These are phyloP conservation scores for Ceratocystis alfenasii DNA, from an alignment of 2,329 filamentous ascomycete species.

Conservation along the genomic window DNA sequence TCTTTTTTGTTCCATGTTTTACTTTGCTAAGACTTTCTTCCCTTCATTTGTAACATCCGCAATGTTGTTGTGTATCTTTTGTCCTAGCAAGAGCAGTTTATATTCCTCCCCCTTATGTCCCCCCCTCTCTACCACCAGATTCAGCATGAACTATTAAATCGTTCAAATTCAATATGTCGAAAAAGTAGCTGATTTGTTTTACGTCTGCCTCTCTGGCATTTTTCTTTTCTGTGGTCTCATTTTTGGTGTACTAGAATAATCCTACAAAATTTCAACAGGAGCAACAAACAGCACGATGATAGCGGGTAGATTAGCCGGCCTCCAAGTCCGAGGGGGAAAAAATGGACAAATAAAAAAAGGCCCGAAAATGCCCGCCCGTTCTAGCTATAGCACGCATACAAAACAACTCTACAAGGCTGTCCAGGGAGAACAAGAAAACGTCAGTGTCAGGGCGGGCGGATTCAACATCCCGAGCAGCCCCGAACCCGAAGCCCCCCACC, in stretches of 20 bases:
- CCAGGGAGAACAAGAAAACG: neutral
- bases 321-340: neutral
- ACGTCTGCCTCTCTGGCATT: neutral
- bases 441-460: neutral
- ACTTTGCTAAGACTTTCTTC: neutral
- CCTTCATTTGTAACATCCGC: neutral
- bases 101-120: neutral
- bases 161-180: neutral
- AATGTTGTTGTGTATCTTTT: neutral
- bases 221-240: neutral
- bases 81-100: constrained; percentile 1
- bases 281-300: neutral
- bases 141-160: neutral
- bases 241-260: neutral
- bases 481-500: neutral
- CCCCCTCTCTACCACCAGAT: neutral
- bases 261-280: neutral
- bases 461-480: neutral
- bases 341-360: neutral
- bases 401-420: neutral
- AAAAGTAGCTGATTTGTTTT: neutral
- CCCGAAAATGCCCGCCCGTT: neutral
- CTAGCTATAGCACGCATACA: neutral
- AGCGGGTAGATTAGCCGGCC: neutral
- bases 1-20: neutral